Base-by-base conservation (phyloP, 306 rosid species). In the Pyrus betulifolia region DNA sequence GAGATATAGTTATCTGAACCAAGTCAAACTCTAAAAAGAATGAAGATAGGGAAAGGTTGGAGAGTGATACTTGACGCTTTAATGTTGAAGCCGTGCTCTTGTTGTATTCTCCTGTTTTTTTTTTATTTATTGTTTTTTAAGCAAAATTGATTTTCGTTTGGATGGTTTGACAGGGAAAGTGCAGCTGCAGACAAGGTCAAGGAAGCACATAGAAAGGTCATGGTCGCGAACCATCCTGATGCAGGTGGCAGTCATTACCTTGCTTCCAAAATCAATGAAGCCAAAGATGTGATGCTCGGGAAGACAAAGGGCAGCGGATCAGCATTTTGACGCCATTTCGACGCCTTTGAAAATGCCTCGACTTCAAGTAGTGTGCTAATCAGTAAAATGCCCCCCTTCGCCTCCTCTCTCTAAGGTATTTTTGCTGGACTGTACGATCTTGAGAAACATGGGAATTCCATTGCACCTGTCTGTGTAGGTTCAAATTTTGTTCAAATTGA, bases 191-290 rank as follows among this genome's bases (percentile, higher is more conserved):
- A 88, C 76, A 91, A 91, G 84, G 85, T 88, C 46, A 91, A 87
- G 83, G 96, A 88, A 83, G 96, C 93, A 38, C 96, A 91, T 80
- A 87, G 89, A 74, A 88, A 59, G 77, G 90, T 91, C 27, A 91
- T 89, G 93, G 84, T 91, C 51, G 93, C 96, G n/a, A 91, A 91
- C 78, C 93, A 91, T 87, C 93, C 92, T 8, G 93, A 89, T 79
- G 97, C 93, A 3, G 92, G 91, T 63, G 93, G 96, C 54, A 87
- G 92, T 63, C 91, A 87, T 87, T 91, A 91, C 78, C 96, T 91
- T 62, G 93, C 96, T 51, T 89, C 93, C 46, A 91, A 89, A 86
- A 87, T 89, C 73, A 91, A 91, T 22, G 91, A 89, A 84, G 93
- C 92, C 6, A 91, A 91, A 74, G 92, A 91, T 67, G 85, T 87